Evolutionary conservation across 2,329 filamentous ascomycete species (phyloP).

Genomic region (Penicillium capsulatum): DNA sequence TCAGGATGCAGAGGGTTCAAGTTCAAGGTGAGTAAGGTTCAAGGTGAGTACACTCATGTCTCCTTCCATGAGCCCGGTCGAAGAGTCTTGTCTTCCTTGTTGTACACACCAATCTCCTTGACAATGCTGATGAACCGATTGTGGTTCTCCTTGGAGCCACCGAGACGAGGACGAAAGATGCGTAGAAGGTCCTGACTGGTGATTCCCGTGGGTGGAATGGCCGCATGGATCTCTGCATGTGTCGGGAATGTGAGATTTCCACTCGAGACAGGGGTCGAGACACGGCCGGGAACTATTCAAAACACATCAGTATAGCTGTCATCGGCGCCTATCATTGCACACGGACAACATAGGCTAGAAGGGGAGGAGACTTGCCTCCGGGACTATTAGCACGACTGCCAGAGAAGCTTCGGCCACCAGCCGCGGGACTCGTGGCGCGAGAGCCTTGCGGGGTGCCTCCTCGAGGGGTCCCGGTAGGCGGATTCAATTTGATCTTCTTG

Average conservation of each 20-base stretch:
- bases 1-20: neutral
- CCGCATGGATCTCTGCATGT: slow-evolving; percentile 44
- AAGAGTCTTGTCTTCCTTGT: slow-evolving; percentile 41
- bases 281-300: slow-evolving; percentile 24
- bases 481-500: slow-evolving; percentile 49
- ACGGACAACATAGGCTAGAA: too few species aligned
- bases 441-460: slow-evolving; percentile 47
- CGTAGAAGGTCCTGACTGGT: slow-evolving; percentile 43
- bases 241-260: slow-evolving; percentile 40
- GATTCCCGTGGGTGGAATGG: slow-evolving; percentile 46
- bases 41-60: too few species aligned
- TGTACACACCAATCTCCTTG: slow-evolving; percentile 42
- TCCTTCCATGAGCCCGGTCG: slow-evolving; percentile 38
- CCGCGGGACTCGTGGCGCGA: slow-evolving; percentile 45
- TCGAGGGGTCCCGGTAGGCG: slow-evolving; percentile 37
- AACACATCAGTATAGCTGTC: neutral
- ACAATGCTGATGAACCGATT: slow-evolving; percentile 43
- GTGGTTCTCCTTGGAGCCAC: slow-evolving; percentile 41
- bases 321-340: neutral
- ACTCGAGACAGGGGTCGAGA: slow-evolving; percentile 30
- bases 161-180: slow-evolving; percentile 42
- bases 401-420: slow-evolving; percentile 25
- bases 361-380: too few species aligned
- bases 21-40: too few species aligned
- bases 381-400: slow-evolving; percentile 42